Evolutionary conservation across 495 filamentous ascomycete species (phyloP), one percentile per base, ranked within the genome.

Genomic region (Daldinia grandis): DNA sequence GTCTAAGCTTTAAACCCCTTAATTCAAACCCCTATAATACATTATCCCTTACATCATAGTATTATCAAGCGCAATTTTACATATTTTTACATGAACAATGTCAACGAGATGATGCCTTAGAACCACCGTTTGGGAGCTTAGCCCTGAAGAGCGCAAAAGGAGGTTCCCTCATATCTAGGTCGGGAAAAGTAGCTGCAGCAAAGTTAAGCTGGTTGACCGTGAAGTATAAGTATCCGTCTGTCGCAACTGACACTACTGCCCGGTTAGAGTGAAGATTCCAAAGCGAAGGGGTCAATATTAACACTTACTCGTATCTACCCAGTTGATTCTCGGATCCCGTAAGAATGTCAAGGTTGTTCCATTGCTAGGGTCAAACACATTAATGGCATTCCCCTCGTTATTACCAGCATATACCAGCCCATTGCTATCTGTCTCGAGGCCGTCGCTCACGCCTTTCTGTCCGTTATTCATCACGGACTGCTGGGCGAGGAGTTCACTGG

Each of bases 301-400:
- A 35, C 28, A 69, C 64, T 70, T 76, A 57, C 75, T 69, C 35
- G 70, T 79, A 71, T 82, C 81, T 0, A 77, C 74, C 81, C 79
- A 82, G 33, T 79, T 70, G 59, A 81, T 80, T 15, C 80, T 68
- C 40, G 80, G 79, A 63, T 82, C 79, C 19, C 76, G 53, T 3
- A 82, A 76, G 54, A 78, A 81, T 0, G 56, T 44, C n/a, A 76
- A 60, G 1, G 76, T 66, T 0, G 76, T 80, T 3, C 77, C 82
- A 47, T 82, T 83, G 28, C 42, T 54, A 9, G 82, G 81, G 54
- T 82, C 76, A 69, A 79, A 84, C 35, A 81, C 64, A 35, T 72
- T 69, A 9, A 85, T 73, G 0, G 73, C 76, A 58, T 82, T 79
- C 12, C 76, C 79, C 40, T 79, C 71, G 49, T 74, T 74, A 14